These are phyloP conservation scores for Podila horticola DNA, from an alignment of 192 early-diverging fungal species.

Conservation along the genomic window DNA sequence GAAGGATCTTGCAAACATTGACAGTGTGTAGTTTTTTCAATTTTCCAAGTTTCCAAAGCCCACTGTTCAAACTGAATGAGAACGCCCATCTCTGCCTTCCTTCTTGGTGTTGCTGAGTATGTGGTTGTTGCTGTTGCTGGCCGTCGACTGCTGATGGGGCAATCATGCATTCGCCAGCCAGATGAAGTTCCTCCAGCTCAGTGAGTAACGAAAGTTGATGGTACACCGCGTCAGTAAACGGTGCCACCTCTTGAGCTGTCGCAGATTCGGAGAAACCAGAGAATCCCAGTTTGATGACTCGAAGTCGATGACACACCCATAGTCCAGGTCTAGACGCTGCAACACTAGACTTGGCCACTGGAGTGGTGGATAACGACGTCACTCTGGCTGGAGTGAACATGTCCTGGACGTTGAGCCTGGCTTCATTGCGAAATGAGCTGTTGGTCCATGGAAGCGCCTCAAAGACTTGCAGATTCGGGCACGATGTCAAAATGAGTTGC, in stretches of 20 bases:
- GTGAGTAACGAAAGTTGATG: constrained; percentile 15
- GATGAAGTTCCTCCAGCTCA: constrained; percentile 1
- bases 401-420: constrained; percentile 17
- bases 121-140: background rate
- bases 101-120: background rate
- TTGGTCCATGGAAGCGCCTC: background rate
- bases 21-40: constrained; percentile 4
- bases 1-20: constrained; percentile 11
- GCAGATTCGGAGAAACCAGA: constrained; percentile 14
- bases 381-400: background rate
- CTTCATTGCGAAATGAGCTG: background rate
- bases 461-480: constrained; percentile 19
- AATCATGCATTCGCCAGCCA: constrained; percentile 11
- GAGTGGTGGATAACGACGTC: no score
- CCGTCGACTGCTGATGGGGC: background rate
- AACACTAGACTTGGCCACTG: no score
- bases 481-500: constrained; percentile 20
- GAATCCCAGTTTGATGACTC: constrained; percentile 21
- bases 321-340: background rate
- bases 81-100: constrained; percentile 11
- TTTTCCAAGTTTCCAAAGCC: constrained; percentile 1
- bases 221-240: constrained; percentile 17
- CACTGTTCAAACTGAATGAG: constrained; percentile 16
- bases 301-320: constrained; percentile 23
- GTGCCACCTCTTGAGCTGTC: background rate